These are phyloP conservation scores for Pseudodiploospora longispora DNA, from an alignment of 2,329 filamentous ascomycete species.

Conservation along the genomic window DNA sequence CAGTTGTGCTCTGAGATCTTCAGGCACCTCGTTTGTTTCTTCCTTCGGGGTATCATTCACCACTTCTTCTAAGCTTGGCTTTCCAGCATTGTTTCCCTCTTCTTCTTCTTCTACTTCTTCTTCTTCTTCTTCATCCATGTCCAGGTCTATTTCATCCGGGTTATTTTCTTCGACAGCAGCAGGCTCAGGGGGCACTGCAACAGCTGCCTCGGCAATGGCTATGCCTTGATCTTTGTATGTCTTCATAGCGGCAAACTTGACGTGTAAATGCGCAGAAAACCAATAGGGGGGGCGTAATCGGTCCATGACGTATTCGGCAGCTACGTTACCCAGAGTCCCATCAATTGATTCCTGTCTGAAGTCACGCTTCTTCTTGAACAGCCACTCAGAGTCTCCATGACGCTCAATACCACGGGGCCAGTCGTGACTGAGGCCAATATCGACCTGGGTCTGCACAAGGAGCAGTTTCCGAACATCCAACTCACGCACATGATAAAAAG, in stretches of 20 bases:
- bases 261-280: conserved; percentile 91
- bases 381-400: conserved; percentile 57
- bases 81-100: neutral
- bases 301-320: conserved; percentile 74
- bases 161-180: conserved; percentile 34
- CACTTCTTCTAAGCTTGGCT: conserved; percentile 1
- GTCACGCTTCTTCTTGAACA: conserved; percentile 67
- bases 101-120: conserved; percentile 1
- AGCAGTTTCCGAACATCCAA: conserved; percentile 85
- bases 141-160: conserved; percentile 63
- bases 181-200: conserved; percentile 2
- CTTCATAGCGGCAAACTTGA: conserved; percentile 70
- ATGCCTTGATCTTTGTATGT: conserved; percentile 38
- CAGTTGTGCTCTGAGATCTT: conserved; percentile 63
- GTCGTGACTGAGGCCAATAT: conserved; percentile 88
- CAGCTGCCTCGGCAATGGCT: conserved; percentile 8
- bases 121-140: conserved; percentile 39
- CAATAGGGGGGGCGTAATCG: conserved; percentile 74
- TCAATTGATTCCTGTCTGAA: conserved; percentile 69
- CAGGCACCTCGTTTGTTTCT: conserved; percentile 37
- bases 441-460: conserved; percentile 76
- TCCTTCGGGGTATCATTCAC: conserved; percentile 6
- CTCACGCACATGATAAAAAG: conserved; percentile 84
- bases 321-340: conserved; percentile 70
- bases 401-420: conserved; percentile 84